Evolutionary conservation across 176 grass and related monocot genomes (phyloP), one percentile per base, ranked within the genome.

Genomic region (Bromus sterilis): DNA sequence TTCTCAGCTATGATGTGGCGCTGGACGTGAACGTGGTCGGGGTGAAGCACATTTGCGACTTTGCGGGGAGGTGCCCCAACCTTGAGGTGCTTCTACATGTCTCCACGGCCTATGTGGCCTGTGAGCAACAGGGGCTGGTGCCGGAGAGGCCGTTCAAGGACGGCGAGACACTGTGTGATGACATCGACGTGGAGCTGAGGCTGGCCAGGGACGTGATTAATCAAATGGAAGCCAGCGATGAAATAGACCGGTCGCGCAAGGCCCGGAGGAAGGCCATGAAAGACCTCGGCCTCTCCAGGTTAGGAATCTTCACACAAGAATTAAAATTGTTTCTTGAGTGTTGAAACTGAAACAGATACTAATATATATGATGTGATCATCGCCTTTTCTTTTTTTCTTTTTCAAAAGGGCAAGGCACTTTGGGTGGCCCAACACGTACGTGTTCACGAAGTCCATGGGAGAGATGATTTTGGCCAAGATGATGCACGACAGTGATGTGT

Each of bases 401-500:
- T 31, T 63, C 7, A 39, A 39, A 39, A 93, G 93, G 77, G 93
- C 93, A 21, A 83, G 85, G 31, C 71, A 87, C 44, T 96, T 82
- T 33, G 93, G 93, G 4, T 96, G 93, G 93, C 88, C 93, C 34
- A 96, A 96, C 73, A 96, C 93, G 21, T 96, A 96, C 57, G 90
- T 96, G 23, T 93, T 86, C 86, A 96, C 72, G 68, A 96, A 96
- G 86, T 90, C 93, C 49, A 71, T 96, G 72, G 90, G 88, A 15
- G 93, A 96, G 83, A 96, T 96, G 90, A 29, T 79, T 44, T 80
- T 93, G 62, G 86, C 8, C 37, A 6, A 68, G 63, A 59, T 67
- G 66, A 68, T 77, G 66, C n/a, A n/a, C 32, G 80, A 7, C 57
- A 76, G 18, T 87, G 76, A 64, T 51, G 78, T 11, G 11, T 86